phyloP scores from a whole-genome alignment of 2,329 filamentous ascomycete species.

The Penicillium sp. region DNA sequence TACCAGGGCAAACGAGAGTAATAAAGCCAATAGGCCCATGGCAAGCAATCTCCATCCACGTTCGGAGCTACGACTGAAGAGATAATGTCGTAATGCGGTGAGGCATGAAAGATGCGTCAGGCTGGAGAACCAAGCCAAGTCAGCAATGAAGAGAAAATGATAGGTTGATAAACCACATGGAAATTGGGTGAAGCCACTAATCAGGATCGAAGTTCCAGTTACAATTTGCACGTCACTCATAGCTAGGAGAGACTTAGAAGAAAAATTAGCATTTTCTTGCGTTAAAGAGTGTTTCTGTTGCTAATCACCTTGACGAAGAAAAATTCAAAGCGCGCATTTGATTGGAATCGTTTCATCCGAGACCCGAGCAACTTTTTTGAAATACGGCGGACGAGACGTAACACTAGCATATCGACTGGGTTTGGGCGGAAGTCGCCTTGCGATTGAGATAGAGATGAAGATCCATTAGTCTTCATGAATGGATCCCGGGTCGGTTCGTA shows the following conservation, averaged over 20 bases:
- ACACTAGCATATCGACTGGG: neutral
- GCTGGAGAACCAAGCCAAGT: conserved; percentile 27
- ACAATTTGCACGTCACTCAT: conserved; percentile 14
- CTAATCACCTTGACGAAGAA: neutral
- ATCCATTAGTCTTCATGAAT: neutral
- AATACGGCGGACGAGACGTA: neutral
- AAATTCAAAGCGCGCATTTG: neutral
- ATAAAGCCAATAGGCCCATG: neutral
- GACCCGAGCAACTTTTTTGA: neutral
- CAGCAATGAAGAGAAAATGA: conserved; percentile 20
- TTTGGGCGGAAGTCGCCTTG: no score
- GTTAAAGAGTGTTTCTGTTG: no score
- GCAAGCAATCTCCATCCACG: neutral
- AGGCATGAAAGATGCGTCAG: conserved; percentile 8
- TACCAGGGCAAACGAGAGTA: neutral
- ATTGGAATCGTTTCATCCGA: neutral
- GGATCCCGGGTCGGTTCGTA: neutral
- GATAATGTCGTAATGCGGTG: conserved; percentile 3
- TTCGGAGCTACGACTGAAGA: neutral
- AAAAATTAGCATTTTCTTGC: no score
- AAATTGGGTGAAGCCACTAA: conserved; percentile 10
- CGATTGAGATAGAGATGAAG: neutral
- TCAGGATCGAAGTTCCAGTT: conserved; percentile 10
- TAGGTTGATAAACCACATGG: neutral
- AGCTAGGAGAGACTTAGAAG: conserved; percentile 9